Conservation (phyloP, 179 eudicot genomes). For the Drosera spatulata region DNA sequence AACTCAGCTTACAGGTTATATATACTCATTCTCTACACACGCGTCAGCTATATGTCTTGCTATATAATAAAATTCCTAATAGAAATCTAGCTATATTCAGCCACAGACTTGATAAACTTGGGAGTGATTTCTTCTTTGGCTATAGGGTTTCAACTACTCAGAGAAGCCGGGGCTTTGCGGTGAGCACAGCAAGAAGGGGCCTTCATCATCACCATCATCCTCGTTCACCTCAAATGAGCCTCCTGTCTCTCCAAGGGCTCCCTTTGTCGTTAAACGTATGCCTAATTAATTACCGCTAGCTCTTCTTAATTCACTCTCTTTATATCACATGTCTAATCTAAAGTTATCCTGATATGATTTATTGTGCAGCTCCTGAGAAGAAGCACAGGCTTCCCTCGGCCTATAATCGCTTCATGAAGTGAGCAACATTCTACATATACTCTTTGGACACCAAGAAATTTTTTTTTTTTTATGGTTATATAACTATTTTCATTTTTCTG, state of each 20-base stretch:
- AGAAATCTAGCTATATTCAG: no score
- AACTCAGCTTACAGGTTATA: conserved; percentile 41
- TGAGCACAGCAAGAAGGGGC: conserved; percentile 41
- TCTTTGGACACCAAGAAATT: not conserved
- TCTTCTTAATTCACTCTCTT: no score
- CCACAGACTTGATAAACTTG: no score
- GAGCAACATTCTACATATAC: not conserved
- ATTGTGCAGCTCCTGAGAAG: conserved; percentile 76
- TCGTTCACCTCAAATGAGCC: conserved; percentile 37
- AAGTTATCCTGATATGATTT: no score
- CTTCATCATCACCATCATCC: conserved; percentile 23
- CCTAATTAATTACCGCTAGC: not conserved
- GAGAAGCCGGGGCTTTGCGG: conserved; percentile 23
- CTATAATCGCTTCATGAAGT: conserved; percentile 93
- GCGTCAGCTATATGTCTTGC: not conserved
- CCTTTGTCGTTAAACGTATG: conserved; percentile 65
- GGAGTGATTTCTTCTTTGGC: not conserved
- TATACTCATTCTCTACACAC: not conserved
- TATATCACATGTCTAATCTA: no score
- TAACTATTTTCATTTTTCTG: not conserved
- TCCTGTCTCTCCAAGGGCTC: conserved; percentile 48
- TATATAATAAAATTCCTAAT: no score
- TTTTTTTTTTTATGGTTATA: no score
- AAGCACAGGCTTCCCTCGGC: conserved; percentile 92
- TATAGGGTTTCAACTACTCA: conserved; percentile 25